A percentile compares a stretch with the other conserved stretches of the same genome.
Conservation (phyloP, 179 eudicot genomes). For the Silene coronaria region DNA sequence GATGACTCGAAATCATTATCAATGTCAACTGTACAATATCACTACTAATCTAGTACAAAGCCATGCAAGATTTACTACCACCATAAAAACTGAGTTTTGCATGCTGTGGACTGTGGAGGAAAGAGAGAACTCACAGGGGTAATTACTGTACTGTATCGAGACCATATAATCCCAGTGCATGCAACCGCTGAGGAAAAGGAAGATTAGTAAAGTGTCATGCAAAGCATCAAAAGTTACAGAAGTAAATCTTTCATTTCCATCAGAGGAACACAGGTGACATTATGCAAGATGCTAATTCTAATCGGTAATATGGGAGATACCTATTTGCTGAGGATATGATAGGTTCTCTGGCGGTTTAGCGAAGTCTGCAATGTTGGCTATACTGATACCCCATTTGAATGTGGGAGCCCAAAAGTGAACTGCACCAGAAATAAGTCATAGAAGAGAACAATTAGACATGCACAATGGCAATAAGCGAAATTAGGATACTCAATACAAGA, state of each 20-base stretch:
- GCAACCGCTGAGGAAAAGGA: slow-evolving; percentile 51
- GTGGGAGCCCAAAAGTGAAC: slow-evolving; percentile 95
- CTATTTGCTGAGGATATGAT: slow-evolving; percentile 79
- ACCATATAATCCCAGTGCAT: slow-evolving; percentile 74
- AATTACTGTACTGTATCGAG: slow-evolving; percentile 76
- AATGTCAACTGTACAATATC: too few species aligned
- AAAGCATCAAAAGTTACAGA: neutral
- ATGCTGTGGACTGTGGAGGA: neutral
- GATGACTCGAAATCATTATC: neutral
- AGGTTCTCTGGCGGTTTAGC: slow-evolving; percentile 67
- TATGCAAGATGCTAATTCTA: neutral
- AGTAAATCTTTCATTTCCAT: too few species aligned
- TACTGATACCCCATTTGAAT: slow-evolving; percentile 83
- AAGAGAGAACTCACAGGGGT: slow-evolving; percentile 55
- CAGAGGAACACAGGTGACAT: neutral
- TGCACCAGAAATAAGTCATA: slow-evolving; percentile 19
- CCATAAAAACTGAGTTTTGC: neutral
- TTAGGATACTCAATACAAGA: too few species aligned
- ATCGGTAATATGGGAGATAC: slow-evolving; percentile 22
- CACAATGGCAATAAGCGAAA: neutral
- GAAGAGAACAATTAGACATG: neutral
- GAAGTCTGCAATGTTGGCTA: slow-evolving; percentile 71
- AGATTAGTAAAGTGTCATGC: neutral
- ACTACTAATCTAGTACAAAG: too few species aligned
- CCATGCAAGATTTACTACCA: too few species aligned